These are phyloP conservation scores for Wickerhamomyces sydowiorum DNA, from an alignment of 805 yeast genomes.

Conservation along the genomic window DNA sequence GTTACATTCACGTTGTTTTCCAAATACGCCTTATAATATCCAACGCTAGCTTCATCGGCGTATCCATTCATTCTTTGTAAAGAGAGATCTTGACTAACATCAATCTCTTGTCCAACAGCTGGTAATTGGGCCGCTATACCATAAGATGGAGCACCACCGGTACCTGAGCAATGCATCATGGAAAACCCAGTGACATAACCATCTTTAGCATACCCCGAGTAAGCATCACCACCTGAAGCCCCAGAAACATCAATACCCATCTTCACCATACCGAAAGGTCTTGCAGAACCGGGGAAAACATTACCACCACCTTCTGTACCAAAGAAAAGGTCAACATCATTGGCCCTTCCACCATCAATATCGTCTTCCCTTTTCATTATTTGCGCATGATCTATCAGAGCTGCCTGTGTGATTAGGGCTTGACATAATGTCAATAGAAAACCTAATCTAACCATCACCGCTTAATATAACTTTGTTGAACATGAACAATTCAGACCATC, in stretches of 20 bases:
- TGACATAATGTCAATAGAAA: too few species aligned
- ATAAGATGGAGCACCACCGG: conserved; percentile 34
- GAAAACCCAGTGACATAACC: conserved; percentile 29
- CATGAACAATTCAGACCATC: too few species aligned
- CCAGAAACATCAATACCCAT: conserved; percentile 28
- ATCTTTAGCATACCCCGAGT: conserved; percentile 28
- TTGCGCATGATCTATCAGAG: not conserved
- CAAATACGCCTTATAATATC: conserved; percentile 22
- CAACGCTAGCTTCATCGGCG: conserved; percentile 21
- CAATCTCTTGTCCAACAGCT: conserved; percentile 11
- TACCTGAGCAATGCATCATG: conserved; percentile 34
- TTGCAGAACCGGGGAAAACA: conserved; percentile 30
- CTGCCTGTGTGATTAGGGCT: not conserved
- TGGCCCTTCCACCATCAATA: not conserved
- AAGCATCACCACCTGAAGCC: conserved; percentile 23
- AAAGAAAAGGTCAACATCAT: conserved; percentile 27
- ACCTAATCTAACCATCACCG: too few species aligned
- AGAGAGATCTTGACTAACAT: not conserved
- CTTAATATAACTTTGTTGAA: too few species aligned
- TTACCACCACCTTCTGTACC: conserved; percentile 31
- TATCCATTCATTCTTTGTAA: not conserved
- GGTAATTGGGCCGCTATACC: conserved; percentile 30
- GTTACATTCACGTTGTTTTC: conserved; percentile 21
- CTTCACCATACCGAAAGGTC: conserved; percentile 34
- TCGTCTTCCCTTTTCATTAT: not conserved